phyloP scores from a whole-genome alignment of 352 stramenopile species.

The Phytophthora cactorum region DNA sequence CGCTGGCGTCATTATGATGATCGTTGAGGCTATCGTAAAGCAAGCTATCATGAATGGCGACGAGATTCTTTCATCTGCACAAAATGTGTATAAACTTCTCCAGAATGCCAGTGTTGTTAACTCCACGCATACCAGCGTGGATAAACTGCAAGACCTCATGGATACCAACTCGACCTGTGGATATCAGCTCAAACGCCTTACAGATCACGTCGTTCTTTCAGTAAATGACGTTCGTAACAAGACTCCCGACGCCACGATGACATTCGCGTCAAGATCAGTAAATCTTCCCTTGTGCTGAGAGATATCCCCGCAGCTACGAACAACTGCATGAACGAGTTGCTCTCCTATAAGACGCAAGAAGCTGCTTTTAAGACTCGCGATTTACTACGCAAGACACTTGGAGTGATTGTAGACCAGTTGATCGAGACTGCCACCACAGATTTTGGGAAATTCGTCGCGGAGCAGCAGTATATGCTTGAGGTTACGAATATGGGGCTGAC shows the following conservation, averaged over 20 bases:
- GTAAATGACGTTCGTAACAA: conserved; percentile 25
- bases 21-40: conserved; percentile 31
- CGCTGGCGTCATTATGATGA: conserved; percentile 10
- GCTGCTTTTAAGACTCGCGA: conserved; percentile 26
- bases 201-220: conserved; percentile 21
- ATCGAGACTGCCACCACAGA: conserved; percentile 20
- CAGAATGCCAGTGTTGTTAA: conserved; percentile 18
- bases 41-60: conserved; percentile 27
- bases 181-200: conserved; percentile 34
- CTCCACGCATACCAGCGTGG: conserved; percentile 11
- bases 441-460: conserved; percentile 13
- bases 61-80: conserved; percentile 23
- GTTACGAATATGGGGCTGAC: conserved; percentile 38
- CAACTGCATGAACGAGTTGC: conserved; percentile 27
- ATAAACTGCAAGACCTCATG: conserved; percentile 32
- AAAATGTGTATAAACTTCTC: conserved; percentile 30
- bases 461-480: conserved; percentile 35
- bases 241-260: conserved; percentile 17
- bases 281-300: conserved; percentile 20
- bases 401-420: conserved; percentile 30
- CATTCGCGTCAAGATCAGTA: conserved; percentile 24
- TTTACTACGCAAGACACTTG: conserved; percentile 27
- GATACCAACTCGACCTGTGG: conserved; percentile 28
- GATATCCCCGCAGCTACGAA: conserved; percentile 24
- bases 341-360: conserved; percentile 17